Evolutionary conservation across 306 rosid species (phyloP), one percentile per base, ranked within the genome.

Genomic region (Lotus japonicus): DNA sequence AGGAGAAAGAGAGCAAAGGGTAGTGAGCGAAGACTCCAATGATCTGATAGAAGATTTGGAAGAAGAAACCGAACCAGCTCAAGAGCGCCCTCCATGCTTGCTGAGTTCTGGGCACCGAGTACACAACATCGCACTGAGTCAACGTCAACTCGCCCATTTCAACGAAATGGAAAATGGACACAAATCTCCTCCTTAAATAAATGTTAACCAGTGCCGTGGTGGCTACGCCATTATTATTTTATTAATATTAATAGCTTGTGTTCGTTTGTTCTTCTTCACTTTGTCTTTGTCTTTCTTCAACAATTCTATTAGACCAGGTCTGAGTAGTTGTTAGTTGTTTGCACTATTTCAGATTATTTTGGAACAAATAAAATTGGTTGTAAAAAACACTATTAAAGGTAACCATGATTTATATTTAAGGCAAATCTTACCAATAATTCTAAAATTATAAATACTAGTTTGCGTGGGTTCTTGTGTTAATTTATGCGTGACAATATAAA

Each of bases 121-220:
- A 82, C 68, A 84, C n/a, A n/a, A n/a, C 88, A 84, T 94, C 96
- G 57, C 77, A 44, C 87, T 83, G 96, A 84, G 86, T 84, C 92
- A 94, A 90, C 94, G 86, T 84, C 92, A 94, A 90, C 94, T 94
- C 97, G 42, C 88, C 86, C 96, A 88, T 89, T 4, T 3, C n/a
- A n/a, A n/a, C n/a, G n/a, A n/a, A n/a, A n/a, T n/a, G n/a, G n/a
- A n/a, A n/a, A n/a, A n/a, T n/a, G n/a, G n/a, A n/a, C n/a, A n/a
- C n/a, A n/a, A n/a, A n/a, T n/a, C n/a, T n/a, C n/a, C n/a, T n/a
- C n/a, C n/a, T n/a, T n/a, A n/a, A n/a, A n/a, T n/a, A n/a, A n/a
- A n/a, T n/a, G n/a, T n/a, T n/a, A 10, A 48, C 8, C 26, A 21
- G 64, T 28, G 71, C 35, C 71, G 66, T 81, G 81, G 53, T 67